Evolutionary conservation across 1,139 yeast genomes (phyloP).

Genomic region (Scheffersomyces insectosa): DNA sequence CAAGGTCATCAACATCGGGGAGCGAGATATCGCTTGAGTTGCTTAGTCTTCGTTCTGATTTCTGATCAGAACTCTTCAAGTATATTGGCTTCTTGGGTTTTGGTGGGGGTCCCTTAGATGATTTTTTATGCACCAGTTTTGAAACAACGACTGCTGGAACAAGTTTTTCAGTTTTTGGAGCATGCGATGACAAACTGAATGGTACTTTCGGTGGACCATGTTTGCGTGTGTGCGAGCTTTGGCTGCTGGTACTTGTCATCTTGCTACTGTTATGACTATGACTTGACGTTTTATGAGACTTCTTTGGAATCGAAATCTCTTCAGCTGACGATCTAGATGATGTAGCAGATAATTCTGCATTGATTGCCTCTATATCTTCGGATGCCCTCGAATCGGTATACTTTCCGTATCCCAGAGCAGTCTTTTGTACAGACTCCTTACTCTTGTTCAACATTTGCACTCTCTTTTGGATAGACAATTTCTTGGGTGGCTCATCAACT

Average conservation of each 20-base stretch:
- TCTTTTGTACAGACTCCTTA: constrained; percentile 47
- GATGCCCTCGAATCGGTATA: constrained; percentile 52
- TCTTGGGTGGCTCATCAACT: constrained; percentile 18
- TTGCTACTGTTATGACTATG: not conserved
- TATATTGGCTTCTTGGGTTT: constrained; percentile 62
- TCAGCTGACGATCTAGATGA: constrained; percentile 9
- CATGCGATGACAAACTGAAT: constrained; percentile 22
- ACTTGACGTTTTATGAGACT: not conserved
- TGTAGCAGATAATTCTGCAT: constrained; percentile 12
- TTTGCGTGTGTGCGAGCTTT: no score
- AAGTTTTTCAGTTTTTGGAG: no score
- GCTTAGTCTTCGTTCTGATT: constrained; percentile 28
- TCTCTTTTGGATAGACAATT: constrained; percentile 63
- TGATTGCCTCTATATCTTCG: constrained; percentile 45
- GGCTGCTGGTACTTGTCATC: no score
- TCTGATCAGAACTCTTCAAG: constrained; percentile 39
- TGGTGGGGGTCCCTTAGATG: constrained; percentile 52
- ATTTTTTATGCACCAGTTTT: not conserved
- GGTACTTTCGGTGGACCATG: constrained; percentile 37
- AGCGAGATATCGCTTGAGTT: constrained; percentile 45
- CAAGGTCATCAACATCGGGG: constrained; percentile 58
- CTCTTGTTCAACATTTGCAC: constrained; percentile 59
- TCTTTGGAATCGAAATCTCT: constrained; percentile 3
- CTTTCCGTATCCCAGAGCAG: constrained; percentile 78
- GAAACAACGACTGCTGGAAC: not conserved